Evolutionary conservation across 306 rosid species (phyloP), one percentile per base, ranked within the genome.

Genomic region (Cucurbita argyrosperma): DNA sequence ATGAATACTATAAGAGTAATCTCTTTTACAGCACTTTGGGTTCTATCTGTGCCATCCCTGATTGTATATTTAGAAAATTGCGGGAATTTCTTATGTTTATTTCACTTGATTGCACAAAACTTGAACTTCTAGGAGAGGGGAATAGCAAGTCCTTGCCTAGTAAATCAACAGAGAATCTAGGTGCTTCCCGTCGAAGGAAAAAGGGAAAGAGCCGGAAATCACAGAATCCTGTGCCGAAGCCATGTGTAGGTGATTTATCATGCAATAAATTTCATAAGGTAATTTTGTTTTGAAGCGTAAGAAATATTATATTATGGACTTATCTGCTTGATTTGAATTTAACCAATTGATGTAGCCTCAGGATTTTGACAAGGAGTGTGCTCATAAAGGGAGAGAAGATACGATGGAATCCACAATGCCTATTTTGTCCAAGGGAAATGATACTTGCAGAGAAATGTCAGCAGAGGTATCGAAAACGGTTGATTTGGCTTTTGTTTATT

Each of bases 21-120:
- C 78, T 90, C 53, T 90, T 92, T 81, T 92, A 83, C 86, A 92
- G 96, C 83, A 83, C 91, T 0, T 79, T 92, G 85, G 81, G 81
- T 87, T 90, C 98, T 84, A 80, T 90, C 63, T 87, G 83, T 81
- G 88, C 91, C 43, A 79, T 90, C 80, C 89, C 92, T 77, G 98
- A 92, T 86, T 92, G 87, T 83, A 71, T 90, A 75, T 72, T 83
- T 46, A 84, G 98, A 84, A 88, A 87, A 84, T 54, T 92, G 77
- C 88, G 96, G 81, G 96, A 90, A 69, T 80, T 88, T 79, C 89
- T 92, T 79, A 92, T 87, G 96, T 94, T 83, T 78, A 84, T 88
- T 77, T 92, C 90, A 66, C 98, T 90, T 85, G 96, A 87, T 71
- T 92, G 81, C 86, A 92, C 96, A 60, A 88, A 90, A 87, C 88